Conservation (phyloP, 1,284 basidiomycete genomes). For the Ustilago hordei region DNA sequence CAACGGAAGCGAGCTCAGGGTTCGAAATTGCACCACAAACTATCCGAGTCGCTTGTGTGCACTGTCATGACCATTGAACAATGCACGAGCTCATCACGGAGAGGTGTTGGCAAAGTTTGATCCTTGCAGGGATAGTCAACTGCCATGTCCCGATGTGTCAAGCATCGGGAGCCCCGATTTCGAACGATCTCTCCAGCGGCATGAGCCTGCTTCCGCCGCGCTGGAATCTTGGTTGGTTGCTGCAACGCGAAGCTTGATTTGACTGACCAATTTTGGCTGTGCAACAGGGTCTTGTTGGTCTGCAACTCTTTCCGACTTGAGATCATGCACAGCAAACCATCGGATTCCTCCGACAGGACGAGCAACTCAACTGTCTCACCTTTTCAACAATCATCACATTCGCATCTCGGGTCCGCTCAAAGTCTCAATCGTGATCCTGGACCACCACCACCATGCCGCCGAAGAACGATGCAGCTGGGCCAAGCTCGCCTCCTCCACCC, state of each 20-base stretch:
- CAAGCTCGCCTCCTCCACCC: conserved; percentile 27
- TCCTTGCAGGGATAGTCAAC: neutral
- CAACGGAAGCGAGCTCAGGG: neutral
- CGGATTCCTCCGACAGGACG: neutral
- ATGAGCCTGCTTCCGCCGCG: neutral
- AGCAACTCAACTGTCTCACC: neutral
- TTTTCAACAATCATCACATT: neutral
- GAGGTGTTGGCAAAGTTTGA: neutral
- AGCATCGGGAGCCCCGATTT: neutral
- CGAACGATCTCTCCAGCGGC: neutral
- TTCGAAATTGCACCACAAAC: conserved; percentile 5
- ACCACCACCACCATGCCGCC: conserved; percentile 13
- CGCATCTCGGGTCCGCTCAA: neutral
- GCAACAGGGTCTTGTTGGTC: neutral
- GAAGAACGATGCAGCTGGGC: conserved; percentile 11
- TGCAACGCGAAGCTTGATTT: neutral
- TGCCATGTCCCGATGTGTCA: neutral
- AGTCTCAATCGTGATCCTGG: neutral
- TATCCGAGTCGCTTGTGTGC: neutral
- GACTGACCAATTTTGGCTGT: neutral
- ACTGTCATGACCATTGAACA: neutral
- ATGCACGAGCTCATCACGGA: conserved; percentile 7
- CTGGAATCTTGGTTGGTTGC: neutral
- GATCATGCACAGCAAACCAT: neutral
- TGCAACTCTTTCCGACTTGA: neutral